Conservation (phyloP, 2,329 filamentous ascomycete species). For the Teratosphaeria pseudoeucalypti region DNA sequence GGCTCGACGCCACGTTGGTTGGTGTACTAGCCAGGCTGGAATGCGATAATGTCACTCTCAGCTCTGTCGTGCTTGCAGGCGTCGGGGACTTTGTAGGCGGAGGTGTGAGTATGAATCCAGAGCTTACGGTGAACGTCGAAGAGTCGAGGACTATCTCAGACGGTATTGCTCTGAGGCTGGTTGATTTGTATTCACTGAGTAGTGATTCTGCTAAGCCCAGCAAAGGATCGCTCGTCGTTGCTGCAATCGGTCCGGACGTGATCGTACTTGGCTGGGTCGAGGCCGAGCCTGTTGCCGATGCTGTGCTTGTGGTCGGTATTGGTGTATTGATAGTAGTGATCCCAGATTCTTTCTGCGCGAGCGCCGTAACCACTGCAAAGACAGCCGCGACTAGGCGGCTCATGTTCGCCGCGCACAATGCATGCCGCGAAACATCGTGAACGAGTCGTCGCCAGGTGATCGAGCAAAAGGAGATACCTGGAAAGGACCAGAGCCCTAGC, state of each 20-base stretch:
- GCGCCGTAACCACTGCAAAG: neutral
- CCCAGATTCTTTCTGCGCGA: neutral
- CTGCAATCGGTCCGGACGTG: neutral
- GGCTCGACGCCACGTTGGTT: neutral
- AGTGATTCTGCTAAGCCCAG: slow-evolving; percentile 2
- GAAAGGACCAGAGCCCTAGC: neutral
- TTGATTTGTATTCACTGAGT: slow-evolving; percentile 5
- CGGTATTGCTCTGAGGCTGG: slow-evolving; percentile 3
- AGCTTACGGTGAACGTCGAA: slow-evolving; percentile 1
- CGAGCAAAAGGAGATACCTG: neutral
- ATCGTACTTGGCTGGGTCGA: neutral
- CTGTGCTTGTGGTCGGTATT: neutral
- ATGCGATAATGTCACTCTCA: neutral
- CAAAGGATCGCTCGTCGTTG: slow-evolving; percentile 1
- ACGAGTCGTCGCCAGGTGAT: neutral
- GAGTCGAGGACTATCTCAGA: slow-evolving; percentile 2
- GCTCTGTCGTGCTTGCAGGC: neutral
- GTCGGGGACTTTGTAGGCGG: neutral
- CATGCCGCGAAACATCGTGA: neutral
- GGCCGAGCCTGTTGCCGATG: neutral
- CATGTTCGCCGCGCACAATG: neutral
- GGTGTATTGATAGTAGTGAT: neutral
- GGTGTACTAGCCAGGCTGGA: neutral
- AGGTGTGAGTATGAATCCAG: neutral
- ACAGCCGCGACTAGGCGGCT: neutral